Percentiles rank a stretch among this genome's conserved stretches.
Conservation (phyloP, 257 asterid species). For the Solanum chmielewskii region DNA sequence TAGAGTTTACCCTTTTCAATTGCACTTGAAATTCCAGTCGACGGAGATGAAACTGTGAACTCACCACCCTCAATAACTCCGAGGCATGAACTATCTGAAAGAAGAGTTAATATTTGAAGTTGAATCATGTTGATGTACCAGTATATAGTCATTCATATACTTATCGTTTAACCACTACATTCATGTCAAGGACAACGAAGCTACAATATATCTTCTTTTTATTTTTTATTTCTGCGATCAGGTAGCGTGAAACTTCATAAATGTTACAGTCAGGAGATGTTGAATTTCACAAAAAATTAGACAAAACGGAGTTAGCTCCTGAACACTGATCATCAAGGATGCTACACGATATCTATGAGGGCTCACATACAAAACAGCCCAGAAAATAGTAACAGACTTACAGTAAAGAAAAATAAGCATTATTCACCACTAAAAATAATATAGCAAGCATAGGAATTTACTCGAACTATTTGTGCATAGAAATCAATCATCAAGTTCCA, state of each 20-base stretch:
- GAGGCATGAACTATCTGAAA: constrained; percentile 40
- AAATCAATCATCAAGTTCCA: not conserved
- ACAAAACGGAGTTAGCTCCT: not conserved
- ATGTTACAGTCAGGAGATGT: not conserved
- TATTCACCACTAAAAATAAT: not conserved
- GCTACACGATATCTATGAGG: not conserved
- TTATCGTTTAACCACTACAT: not conserved
- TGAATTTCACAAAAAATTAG: not conserved
- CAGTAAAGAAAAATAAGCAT: not conserved
- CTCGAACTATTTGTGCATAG: not conserved
- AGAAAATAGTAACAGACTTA: not conserved
- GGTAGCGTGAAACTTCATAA: not conserved
- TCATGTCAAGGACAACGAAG: not conserved
- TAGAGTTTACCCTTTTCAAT: constrained; percentile 31
- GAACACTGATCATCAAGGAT: not conserved
- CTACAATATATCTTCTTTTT: not conserved
- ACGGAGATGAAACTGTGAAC: constrained; percentile 29
- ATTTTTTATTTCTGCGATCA: not conserved
- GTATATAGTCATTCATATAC: not conserved
- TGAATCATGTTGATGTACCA: not conserved
- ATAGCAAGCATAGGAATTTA: not conserved
- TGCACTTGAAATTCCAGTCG: constrained; percentile 39
- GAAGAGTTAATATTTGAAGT: constrained; percentile 9
- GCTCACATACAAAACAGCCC: not conserved
- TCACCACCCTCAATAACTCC: constrained; percentile 36